A percentile compares a stretch with the other conserved stretches of the same genome.
Conservation (phyloP, 2,329 filamentous ascomycete genomes). For the Aspergillus carbonarius region DNA sequence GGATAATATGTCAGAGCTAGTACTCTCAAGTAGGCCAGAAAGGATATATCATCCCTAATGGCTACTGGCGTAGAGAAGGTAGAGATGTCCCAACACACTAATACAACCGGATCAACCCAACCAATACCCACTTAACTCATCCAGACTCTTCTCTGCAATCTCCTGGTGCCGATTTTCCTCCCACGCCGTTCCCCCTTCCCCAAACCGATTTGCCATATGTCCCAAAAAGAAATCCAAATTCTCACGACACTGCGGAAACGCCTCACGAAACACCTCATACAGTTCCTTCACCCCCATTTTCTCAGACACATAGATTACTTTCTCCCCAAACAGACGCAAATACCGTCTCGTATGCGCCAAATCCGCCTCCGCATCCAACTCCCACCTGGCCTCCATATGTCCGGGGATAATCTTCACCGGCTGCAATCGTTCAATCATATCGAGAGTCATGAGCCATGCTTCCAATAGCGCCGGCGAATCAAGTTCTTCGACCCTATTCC, state of each 20-base stretch:
- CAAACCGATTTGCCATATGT: slow-evolving; percentile 34
- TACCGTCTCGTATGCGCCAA: slow-evolving; percentile 31
- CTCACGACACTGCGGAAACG: slow-evolving; percentile 29
- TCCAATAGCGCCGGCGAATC: slow-evolving; percentile 27
- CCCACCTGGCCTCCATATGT: slow-evolving; percentile 30
- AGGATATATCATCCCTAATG: too few relatives aligned
- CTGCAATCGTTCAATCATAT: slow-evolving; percentile 28
- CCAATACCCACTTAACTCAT: slow-evolving; percentile 18
- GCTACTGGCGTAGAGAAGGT: too few relatives aligned
- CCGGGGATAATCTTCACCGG: slow-evolving; percentile 31
- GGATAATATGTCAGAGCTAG: too few relatives aligned
- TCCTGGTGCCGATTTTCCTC: slow-evolving; percentile 35
- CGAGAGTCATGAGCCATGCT: slow-evolving; percentile 26
- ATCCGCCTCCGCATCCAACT: slow-evolving; percentile 26
- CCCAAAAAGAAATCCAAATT: slow-evolving; percentile 38
- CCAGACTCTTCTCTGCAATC: slow-evolving; percentile 13
- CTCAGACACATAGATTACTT: slow-evolving; percentile 27
- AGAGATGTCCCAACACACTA: too few relatives aligned
- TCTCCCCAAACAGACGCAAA: slow-evolving; percentile 28
- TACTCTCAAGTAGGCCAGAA: too few relatives aligned
- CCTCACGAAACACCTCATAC: slow-evolving; percentile 28
- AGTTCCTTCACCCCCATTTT: slow-evolving; percentile 30
- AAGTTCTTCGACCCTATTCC: slow-evolving; percentile 31
- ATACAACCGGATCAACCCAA: slow-evolving; percentile 8
- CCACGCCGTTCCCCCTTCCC: slow-evolving; percentile 31